Conservation (phyloP, 2,329 filamentous ascomycete species). For the Allantophomopsis cytisporea region DNA sequence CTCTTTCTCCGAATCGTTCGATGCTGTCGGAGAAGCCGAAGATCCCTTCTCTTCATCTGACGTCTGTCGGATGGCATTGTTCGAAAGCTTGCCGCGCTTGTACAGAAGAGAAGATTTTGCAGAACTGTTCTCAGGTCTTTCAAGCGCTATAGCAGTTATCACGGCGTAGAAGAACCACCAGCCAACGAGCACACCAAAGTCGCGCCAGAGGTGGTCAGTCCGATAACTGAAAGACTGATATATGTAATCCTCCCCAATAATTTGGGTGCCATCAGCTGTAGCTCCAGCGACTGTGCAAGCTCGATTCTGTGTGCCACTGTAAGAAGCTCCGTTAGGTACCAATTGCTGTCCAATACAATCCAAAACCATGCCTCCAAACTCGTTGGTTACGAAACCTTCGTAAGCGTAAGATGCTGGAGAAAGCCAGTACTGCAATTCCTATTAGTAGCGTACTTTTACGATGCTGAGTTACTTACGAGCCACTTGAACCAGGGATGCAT, state of each 20-base stretch:
- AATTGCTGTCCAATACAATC: conserved; percentile 31
- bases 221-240: conserved; percentile 38
- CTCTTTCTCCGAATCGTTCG: conserved; percentile 9
- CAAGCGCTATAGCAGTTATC: conserved; percentile 26
- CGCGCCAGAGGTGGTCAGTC: conserved; percentile 47
- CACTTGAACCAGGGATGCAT: conserved; percentile 49
- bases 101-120: conserved; percentile 42
- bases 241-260: conserved; percentile 45
- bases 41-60: conserved; percentile 34
- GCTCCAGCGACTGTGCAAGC: conserved; percentile 45
- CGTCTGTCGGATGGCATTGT: conserved; percentile 33
- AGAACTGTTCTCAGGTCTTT: conserved; percentile 16
- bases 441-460: no score
- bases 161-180: conserved; percentile 33
- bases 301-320: conserved; percentile 26
- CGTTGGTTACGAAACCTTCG: conserved; percentile 53
- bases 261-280: conserved; percentile 30
- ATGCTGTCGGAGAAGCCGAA: conserved; percentile 6
- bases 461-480: conserved; percentile 24
- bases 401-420: conserved; percentile 57
- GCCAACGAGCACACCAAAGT: conserved; percentile 39
- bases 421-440: conserved; percentile 27
- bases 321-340: conserved; percentile 32
- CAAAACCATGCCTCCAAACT: conserved; percentile 45
- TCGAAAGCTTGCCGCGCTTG: conserved; percentile 49